Evolutionary conservation across 345 rosid genomes (phyloP).

Genomic region (Ceriops decandra): DNA sequence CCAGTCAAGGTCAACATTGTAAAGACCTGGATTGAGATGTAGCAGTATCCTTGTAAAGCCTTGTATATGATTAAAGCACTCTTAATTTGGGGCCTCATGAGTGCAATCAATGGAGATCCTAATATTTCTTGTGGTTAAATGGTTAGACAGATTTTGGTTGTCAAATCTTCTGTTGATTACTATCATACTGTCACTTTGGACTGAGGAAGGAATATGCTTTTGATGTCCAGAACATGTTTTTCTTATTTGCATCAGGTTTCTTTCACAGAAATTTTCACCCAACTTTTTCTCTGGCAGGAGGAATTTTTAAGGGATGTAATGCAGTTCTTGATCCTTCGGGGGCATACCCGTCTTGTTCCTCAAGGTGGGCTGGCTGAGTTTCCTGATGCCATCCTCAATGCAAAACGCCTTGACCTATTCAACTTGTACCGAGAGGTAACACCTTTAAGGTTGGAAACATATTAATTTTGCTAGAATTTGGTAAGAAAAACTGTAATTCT

Average conservation of each 20-base stretch:
- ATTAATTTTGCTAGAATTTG: slow-evolving; percentile 2
- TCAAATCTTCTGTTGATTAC: too few relatives aligned
- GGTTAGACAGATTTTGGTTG: too few relatives aligned
- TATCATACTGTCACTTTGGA: background rate
- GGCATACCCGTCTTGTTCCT: slow-evolving; percentile 95
- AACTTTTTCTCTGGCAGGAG: slow-evolving; percentile 50
- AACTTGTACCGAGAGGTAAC: slow-evolving; percentile 96
- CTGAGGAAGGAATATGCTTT: background rate
- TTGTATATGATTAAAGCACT: too few relatives aligned
- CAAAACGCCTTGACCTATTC: slow-evolving; percentile 93
- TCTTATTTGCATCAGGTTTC: background rate
- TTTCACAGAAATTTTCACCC: background rate
- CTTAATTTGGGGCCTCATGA: too few relatives aligned
- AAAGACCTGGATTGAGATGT: too few relatives aligned
- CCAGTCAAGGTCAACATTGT: too few relatives aligned
- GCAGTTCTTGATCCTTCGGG: slow-evolving; percentile 90
- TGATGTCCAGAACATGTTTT: background rate
- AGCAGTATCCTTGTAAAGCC: too few relatives aligned
- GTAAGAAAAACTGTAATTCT: slow-evolving; percentile 13
- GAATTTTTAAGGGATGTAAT: slow-evolving; percentile 95
- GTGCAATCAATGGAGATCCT: too few relatives aligned
- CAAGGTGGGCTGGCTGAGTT: slow-evolving; percentile 90
- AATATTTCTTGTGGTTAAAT: too few relatives aligned
- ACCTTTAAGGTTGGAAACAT: slow-evolving; percentile 6
- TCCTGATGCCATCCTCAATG: slow-evolving; percentile 94